phyloP scores from a whole-genome alignment of 371 early-diverging fungal species.

The Mortierella sp. region DNA sequence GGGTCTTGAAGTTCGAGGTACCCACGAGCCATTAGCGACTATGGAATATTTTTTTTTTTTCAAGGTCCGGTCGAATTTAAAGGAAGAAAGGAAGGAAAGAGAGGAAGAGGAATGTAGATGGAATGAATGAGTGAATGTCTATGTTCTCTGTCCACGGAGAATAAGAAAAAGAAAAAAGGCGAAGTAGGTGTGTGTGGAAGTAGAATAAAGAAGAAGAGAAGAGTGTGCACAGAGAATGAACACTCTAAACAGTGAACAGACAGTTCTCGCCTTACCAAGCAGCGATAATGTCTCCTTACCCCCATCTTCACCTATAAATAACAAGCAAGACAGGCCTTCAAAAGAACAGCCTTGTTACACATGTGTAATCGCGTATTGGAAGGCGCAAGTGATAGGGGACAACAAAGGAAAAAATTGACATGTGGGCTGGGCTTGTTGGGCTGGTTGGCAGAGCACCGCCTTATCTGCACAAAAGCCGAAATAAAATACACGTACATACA shows the following conservation, averaged over 20 bases:
- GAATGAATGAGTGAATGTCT: conserved; percentile 2
- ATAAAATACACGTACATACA: no score
- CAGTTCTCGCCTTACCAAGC: no score
- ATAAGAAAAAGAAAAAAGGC: neutral
- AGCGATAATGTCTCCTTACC: no score
- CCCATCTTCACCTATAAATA: no score
- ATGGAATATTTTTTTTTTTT: conserved; percentile 1
- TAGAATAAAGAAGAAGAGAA: neutral
- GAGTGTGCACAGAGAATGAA: neutral
- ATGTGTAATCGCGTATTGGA: neutral
- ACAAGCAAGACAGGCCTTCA: no score
- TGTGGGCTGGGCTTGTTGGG: neutral
- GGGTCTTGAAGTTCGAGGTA: conserved; percentile 48
- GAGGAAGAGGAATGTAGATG: neutral
- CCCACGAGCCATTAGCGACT: conserved; percentile 41
- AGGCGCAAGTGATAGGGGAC: neutral
- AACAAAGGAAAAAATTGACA: neutral
- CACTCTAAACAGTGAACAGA: neutral
- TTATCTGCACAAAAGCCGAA: no score
- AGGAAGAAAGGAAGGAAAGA: no score
- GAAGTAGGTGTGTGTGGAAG: no score
- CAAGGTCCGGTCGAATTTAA: neutral
- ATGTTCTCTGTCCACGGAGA: neutral
- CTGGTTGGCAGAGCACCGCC: no score
- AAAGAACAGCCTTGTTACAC: no score